Evolutionary conservation across 495 filamentous ascomycete genomes (phyloP), one percentile per base, ranked within the genome.

Genomic region (Parachaetomium inaequale): DNA sequence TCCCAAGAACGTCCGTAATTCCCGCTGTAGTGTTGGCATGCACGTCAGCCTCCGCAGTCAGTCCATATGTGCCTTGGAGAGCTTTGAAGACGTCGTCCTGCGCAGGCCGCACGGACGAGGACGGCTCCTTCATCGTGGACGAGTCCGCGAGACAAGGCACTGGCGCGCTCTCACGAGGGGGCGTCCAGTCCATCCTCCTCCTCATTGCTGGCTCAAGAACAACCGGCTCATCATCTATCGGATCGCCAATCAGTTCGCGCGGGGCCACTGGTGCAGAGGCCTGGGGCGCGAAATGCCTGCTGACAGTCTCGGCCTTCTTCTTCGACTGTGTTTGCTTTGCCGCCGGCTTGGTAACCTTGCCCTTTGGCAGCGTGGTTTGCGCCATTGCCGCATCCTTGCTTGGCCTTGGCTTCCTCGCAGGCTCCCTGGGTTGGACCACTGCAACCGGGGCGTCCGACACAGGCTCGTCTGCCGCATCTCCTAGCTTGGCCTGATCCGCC

Each of bases 141-240:
- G 74, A 71, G 31, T 70, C 64, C 1, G 45, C 59, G 4, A 53
- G 59, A 26, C 62, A 36, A n/a, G 63, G n/a, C 1, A 21, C 6
- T 3, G 32, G n/a, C 1, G 26, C 31, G 49, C 74, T 68, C 19
- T 72, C 72, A 1, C 71, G 71, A 1, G 85, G 85, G 15, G 82
- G 82, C 7, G 86, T 88, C 87, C 86, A 89, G 63, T 82, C 73
- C 11, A 68, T 67, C 55, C 82, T 75, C 55, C 84, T 74, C 28
- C 66, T 74, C 4, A 83, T 70, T 4, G 84, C 85, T 47, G 76
- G 72, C 40, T 82, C 80, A 14, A 80, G 61, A 14, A 64, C 57
- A 21, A 69, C 34, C 26, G 71, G 64, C 19, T 72, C 63, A 32
- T 72, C 64, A 8, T 55, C 61, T 23, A 63, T 54, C 19, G 49